Evolutionary conservation across 208 protist genomes (phyloP), one percentile per base, ranked within the genome.

Genomic region (Novymonas esmeraldas): DNA sequence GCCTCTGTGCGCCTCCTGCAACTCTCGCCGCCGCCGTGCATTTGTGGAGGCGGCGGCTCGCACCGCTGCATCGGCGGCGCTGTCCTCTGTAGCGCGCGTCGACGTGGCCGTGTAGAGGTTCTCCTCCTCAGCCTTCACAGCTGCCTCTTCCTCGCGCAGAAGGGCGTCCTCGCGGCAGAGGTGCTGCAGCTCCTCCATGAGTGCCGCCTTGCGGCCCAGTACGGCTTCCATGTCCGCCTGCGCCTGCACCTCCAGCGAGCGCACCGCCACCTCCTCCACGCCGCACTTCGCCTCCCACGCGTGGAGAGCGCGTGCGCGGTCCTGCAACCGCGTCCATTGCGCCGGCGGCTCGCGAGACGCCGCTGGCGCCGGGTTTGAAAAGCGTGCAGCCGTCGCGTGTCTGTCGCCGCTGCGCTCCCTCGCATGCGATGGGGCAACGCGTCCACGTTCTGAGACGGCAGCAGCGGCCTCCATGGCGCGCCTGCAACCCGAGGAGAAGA

Each of bases 261-360:
- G 64, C 3, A 57, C 64, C 26, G 41, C 34, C 2, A 9, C 45
- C 26, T 55, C 64, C 55, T 70, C 54, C 45, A 63, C 64, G 6
- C 0, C 6, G 26, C 36, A 63, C 64, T 42, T 70, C 6, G 64
- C 36, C 2, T 62, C 64, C 45, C 20, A 46, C 0, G 64, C 55
- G 54, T 62, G 42, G 13, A 70, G 22, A 7, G 57, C 18, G 42
- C 52, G 64, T 31, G 41, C 31, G 16, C 55, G 36, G 24, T 49
- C 26, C 36, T 63, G 55, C 26, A 58, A 14, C 0, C 45, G 44
- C 9, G 22, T 56, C 55, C 55, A 49, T 44, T 39, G 38, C 11
- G 24, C 14, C 3, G 52, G 42, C 3, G 29, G 29, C 20, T 9
- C 3, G 3, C 16, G 9, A 31, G 55, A 38, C 11, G 52, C n/a